A percentile compares a stretch with the other conserved stretches of the same genome.
Evolutionary conservation across 768 basidiomycete genomes (phyloP).

Genomic region (Amanita molliuscula): DNA sequence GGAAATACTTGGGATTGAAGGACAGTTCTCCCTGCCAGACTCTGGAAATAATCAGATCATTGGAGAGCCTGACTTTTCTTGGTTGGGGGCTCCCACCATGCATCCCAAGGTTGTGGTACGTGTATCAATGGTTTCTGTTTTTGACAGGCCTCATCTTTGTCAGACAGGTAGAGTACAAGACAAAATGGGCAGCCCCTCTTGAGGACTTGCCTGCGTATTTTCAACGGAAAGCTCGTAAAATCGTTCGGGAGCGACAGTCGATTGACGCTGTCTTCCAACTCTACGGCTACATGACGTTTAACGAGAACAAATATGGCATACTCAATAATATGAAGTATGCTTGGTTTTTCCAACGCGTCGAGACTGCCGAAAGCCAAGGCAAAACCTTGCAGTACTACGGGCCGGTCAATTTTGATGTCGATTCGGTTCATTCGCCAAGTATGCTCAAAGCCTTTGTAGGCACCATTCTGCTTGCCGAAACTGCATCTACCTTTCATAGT

Average conservation of each 20-base stretch:
- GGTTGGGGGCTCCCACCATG: neutral
- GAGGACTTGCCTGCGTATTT: slow-evolving; percentile 7
- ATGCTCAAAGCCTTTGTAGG: slow-evolving; percentile 9
- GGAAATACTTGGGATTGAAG: slow-evolving; percentile 7
- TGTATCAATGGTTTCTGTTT: slow-evolving; percentile 1
- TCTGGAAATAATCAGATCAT: slow-evolving; percentile 5
- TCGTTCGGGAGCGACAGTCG: slow-evolving; percentile 6
- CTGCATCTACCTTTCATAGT: slow-evolving; percentile 3
- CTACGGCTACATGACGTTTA: slow-evolving; percentile 12
- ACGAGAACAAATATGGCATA: slow-evolving; percentile 10
- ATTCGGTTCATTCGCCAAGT: neutral
- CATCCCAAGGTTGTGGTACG: slow-evolving; percentile 8
- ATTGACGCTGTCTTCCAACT: slow-evolving; percentile 10
- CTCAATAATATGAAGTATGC: slow-evolving; percentile 10
- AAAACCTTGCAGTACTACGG: slow-evolving; percentile 7
- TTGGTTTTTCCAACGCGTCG: slow-evolving; percentile 10
- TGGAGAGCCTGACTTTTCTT: slow-evolving; percentile 9
- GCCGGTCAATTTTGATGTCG: slow-evolving; percentile 6
- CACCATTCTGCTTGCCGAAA: slow-evolving; percentile 6
- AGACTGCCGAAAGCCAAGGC: slow-evolving; percentile 3
- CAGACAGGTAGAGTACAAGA: slow-evolving; percentile 9
- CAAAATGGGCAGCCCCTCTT: slow-evolving; percentile 8
- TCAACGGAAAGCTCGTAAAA: slow-evolving; percentile 2
- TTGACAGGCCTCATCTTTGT: slow-evolving; percentile 2
- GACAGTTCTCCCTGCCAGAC: slow-evolving; percentile 1